phyloP scores from a whole-genome alignment of 176 grass and related monocot species.

The Raddia distichophylla region DNA sequence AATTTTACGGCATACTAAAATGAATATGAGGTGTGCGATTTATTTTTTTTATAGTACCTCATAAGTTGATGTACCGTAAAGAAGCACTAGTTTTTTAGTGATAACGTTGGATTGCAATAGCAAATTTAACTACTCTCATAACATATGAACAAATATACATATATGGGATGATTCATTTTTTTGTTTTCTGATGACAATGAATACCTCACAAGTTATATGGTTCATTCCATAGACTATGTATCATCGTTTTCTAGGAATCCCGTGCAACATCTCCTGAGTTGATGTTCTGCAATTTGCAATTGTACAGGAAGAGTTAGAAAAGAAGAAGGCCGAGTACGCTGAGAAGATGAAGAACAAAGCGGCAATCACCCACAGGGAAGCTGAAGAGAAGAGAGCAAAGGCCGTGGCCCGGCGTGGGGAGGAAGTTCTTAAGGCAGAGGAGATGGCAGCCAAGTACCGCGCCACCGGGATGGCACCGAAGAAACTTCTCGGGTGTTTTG shows the following conservation, averaged over 20 bases:
- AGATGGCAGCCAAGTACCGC: slow-evolving; percentile 74
- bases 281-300: slow-evolving; percentile 1
- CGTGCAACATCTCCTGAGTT: background rate
- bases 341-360: slow-evolving; percentile 87
- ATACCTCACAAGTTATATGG: background rate
- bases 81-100: background rate
- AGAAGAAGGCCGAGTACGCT: slow-evolving; percentile 69
- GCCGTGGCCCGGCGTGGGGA: slow-evolving; percentile 58
- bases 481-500: slow-evolving; percentile 81
- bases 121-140: background rate
- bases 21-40: too few species aligned
- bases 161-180: background rate
- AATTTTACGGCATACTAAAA: too few species aligned
- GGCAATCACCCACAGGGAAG: slow-evolving; percentile 63
- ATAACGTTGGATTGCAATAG: background rate
- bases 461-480: slow-evolving; percentile 67
- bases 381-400: slow-evolving; percentile 82
- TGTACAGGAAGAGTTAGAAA: slow-evolving; percentile 76
- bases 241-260: background rate
- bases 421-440: slow-evolving; percentile 80
- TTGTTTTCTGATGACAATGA: background rate
- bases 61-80: too few species aligned
- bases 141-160: background rate
- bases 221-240: background rate
- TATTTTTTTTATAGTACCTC: too few species aligned